Conservation (phyloP, 2,329 filamentous ascomycete genomes). For the Cladosporium colombiae region DNA sequence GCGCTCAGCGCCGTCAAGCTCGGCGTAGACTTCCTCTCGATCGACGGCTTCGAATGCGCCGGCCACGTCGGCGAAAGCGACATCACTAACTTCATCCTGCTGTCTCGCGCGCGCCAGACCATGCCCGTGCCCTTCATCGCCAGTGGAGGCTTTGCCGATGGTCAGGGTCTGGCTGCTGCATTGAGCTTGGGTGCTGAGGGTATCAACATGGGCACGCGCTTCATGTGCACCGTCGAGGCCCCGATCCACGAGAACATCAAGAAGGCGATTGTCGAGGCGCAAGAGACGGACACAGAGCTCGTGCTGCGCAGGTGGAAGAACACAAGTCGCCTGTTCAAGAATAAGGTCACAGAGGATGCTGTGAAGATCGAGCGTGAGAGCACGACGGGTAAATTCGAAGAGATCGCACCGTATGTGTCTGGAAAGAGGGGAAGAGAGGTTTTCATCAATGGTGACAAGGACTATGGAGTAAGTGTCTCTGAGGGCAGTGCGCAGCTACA, state of each 20-base stretch:
- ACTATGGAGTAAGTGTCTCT: slow-evolving; percentile 73
- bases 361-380: slow-evolving; percentile 82
- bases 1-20: slow-evolving; percentile 89
- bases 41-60: slow-evolving; percentile 97
- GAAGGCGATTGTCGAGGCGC: slow-evolving; percentile 80
- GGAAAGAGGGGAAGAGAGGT: slow-evolving; percentile 90
- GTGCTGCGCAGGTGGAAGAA: slow-evolving; percentile 91
- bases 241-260: slow-evolving; percentile 95
- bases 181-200: slow-evolving; percentile 87
- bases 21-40: slow-evolving; percentile 93
- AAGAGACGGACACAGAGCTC: slow-evolving; percentile 88
- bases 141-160: slow-evolving; percentile 92
- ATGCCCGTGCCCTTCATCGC: slow-evolving; percentile 91
- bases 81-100: slow-evolving; percentile 86
- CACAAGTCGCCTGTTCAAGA: slow-evolving; percentile 83
- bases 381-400: slow-evolving; percentile 80
- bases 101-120: slow-evolving; percentile 79
- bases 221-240: slow-evolving; percentile 93
- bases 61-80: slow-evolving; percentile 85
- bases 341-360: slow-evolving; percentile 81
- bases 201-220: slow-evolving; percentile 97
- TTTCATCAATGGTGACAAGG: slow-evolving; percentile 86
- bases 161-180: slow-evolving; percentile 87
- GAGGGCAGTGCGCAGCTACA: too few relatives aligned
- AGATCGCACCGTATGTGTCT: slow-evolving; percentile 83